Evolutionary conservation across 495 filamentous ascomycete genomes (phyloP).

Genomic region (Emericellopsis terricola): DNA sequence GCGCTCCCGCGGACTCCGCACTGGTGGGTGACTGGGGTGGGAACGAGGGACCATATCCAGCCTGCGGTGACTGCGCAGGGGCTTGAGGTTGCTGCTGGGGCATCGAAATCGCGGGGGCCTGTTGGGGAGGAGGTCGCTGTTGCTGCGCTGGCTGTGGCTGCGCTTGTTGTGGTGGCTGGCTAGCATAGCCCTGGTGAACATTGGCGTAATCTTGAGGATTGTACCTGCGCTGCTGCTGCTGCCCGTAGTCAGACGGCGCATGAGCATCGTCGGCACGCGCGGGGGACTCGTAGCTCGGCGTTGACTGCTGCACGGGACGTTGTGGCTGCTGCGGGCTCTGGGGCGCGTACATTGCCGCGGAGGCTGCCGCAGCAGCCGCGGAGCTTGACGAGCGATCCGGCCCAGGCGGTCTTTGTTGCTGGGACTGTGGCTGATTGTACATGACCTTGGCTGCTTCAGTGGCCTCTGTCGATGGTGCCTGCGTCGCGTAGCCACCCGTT

Average conservation of each 20-base stretch:
- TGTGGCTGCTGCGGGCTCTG: not conserved
- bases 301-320: no score
- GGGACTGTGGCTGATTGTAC: slow-evolving; percentile 9
- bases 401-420: not conserved
- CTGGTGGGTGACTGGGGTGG: slow-evolving; percentile 19
- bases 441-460: slow-evolving; percentile 32
- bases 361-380: not conserved
- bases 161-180: slow-evolving; percentile 29
- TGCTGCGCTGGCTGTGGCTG: slow-evolving; percentile 16
- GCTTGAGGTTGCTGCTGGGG: slow-evolving; percentile 12
- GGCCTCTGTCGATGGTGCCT: slow-evolving; percentile 20
- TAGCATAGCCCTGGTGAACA: slow-evolving; percentile 7
- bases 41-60: not conserved
- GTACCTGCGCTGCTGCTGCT: not conserved
- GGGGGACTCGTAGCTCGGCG: no score
- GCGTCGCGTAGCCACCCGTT: slow-evolving; percentile 1
- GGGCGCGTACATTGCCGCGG: not conserved
- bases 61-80: slow-evolving; percentile 13
- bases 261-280: no score
- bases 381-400: no score
- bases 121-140: slow-evolving; percentile 13
- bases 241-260: no score
- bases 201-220: not conserved
- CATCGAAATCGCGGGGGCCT: slow-evolving; percentile 17
- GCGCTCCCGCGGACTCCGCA: slow-evolving; percentile 16